Evolutionary conservation across 192 early-diverging fungal genomes (phyloP), one percentile per base, ranked within the genome.

Genomic region (Coemansia sp.): DNA sequence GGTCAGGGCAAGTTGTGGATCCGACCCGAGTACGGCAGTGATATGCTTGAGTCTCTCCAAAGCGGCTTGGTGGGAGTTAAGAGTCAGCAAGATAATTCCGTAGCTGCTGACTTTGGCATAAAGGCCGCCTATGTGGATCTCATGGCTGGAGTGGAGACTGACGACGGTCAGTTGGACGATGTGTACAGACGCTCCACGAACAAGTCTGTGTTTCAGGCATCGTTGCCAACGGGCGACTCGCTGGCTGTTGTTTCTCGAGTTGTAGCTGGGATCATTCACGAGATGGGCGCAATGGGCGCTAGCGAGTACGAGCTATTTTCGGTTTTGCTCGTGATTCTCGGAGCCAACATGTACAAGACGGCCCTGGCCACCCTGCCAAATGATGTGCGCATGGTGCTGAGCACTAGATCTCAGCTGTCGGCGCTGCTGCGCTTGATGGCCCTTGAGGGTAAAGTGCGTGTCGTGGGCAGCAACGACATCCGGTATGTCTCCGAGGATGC

Each of bases 391-490:
- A 19, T 4, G n/a, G 59, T 62, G 57, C 58, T 63, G 30, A 23
- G 10, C 2, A 46, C 66, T 39, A 21, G 40, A 7, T 19, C 21
- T 6, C 62, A 44, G 23, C 42, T 75, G 8, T 33, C 26, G 19
- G 47, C 65, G 7, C 59, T 69, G 42, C 43, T 78, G 10, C 38
- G 7, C 0, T 10, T 73, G 49, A 16, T 70, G 35, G 64, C 62
- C 14, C 60, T n/a, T 9, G 50, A 69, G 8, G 47, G 16, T 2
- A 65, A 49, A 7, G 39, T 73, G 39, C 62, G n/a, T 52, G 57
- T 37, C 9, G 79, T 72, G 2, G 79, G 79, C 58, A 76, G 74
- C 68, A 52, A 39, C 52, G 79, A 82, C 46, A 6, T 67, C 19
- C 71, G 79, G 16, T 82, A 74, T 33, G 79, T 82, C 17, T 76